Percentiles rank a stretch among this genome's conserved stretches.
Conservation (phyloP, 306 rosid species). For the Prunus armeniaca region DNA sequence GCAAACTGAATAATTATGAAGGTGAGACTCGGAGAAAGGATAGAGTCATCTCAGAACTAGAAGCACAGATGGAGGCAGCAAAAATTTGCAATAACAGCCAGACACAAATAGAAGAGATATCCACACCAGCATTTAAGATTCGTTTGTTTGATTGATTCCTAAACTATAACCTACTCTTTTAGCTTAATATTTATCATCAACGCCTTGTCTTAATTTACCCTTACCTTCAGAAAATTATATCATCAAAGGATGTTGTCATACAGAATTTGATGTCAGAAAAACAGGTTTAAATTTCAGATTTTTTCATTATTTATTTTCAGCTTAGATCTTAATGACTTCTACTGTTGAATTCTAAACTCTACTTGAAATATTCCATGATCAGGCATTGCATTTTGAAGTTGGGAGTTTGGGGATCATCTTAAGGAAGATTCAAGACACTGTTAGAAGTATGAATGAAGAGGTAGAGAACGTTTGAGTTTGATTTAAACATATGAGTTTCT, state of each 20-base stretch:
- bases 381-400: constrained; percentile 62
- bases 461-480: constrained; percentile 24
- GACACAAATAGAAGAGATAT: constrained; percentile 65
- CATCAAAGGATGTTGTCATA: constrained; percentile 50
- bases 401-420: constrained; percentile 50
- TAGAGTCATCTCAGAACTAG: constrained; percentile 63
- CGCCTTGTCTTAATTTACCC: constrained; percentile 45
- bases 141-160: constrained; percentile 7
- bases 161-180: constrained; percentile 14
- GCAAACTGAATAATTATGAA: constrained; percentile 42
- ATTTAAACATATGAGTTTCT: background rate
- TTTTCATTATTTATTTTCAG: background rate
- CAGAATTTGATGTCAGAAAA: constrained; percentile 56
- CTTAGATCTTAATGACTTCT: background rate
- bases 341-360: constrained; percentile 26
- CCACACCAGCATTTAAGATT: constrained; percentile 29
- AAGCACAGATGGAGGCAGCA: constrained; percentile 51
- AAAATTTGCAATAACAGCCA: constrained; percentile 40
- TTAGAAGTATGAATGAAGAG: constrained; percentile 59
- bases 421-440: constrained; percentile 53
- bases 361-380: constrained; percentile 21
- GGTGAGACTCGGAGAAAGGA: constrained; percentile 56
- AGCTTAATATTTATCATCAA: background rate
- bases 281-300: constrained; percentile 45
- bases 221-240: constrained; percentile 61